Evolutionary conservation across 2,329 filamentous ascomycete species (phyloP), one percentile per base, ranked within the genome.

Genomic region (Penicillium sp.): DNA sequence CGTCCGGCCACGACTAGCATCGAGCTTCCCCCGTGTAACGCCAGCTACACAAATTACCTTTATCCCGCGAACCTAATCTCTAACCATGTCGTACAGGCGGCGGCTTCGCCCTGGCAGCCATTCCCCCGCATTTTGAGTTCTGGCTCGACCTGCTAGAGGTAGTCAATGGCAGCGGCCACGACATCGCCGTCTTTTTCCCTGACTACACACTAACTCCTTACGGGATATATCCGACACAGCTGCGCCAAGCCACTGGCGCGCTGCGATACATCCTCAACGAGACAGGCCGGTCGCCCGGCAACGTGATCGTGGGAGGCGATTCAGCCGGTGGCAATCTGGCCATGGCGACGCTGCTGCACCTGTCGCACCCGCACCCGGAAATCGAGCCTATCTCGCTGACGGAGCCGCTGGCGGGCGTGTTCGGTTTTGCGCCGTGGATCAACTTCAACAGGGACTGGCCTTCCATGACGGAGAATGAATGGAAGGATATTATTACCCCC

Each of bases 341-440:
- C 16, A 50, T 68, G 20, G 58, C 64, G 5, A 57, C 68, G 2
- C 59, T 74, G 9, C 51, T 69, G 27, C 72, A 74, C 36, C 49
- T 74, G 1, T 60, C 67, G 0, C 83, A 85, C 56, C 81, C 82
- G 0, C 81, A 84, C 52, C 74, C 79, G 0, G 73, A 77, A 0
- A 73, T 82, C 62, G 7, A 65, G 76, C 45, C 59, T 50, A 0
- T 72, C 77, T 6, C 55, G 56, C 1, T 69, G 58, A 31, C 75
- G 64, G 36, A 64, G 79, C 47, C 72, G 66, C 44, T 71, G 30
- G 65, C 64, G 2, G 81, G 74, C 1, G 71, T 76, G 0, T 63
- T 85, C 24, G 71, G 81, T 0, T 76, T 83, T 33, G 79, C 76
- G 1, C 82, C 83, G 0, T 86, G 83, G 83, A 65, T 76, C 4